phyloP scores from a whole-genome alignment of 139 green algal species.

The Ulvella scutata region DNA sequence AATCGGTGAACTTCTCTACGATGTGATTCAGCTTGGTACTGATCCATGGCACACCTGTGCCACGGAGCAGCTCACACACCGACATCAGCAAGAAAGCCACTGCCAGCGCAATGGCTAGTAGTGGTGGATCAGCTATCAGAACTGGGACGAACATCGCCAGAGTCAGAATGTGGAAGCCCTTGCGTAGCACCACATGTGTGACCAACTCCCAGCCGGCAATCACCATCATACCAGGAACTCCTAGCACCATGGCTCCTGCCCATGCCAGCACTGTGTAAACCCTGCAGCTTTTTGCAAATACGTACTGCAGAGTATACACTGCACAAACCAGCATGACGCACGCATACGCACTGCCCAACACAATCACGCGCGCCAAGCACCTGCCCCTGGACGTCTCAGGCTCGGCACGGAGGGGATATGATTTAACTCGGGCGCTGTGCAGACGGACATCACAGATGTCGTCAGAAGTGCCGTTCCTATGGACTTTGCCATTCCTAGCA shows the following conservation, averaged over 20 bases:
- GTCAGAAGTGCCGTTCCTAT: too few species aligned
- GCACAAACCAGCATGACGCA: neutral
- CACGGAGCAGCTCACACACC: slow-evolving; percentile 26
- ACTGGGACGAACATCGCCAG: slow-evolving; percentile 51
- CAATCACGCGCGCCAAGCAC: too few species aligned
- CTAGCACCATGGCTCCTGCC: neutral
- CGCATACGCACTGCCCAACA: too few species aligned
- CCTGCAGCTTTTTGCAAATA: neutral
- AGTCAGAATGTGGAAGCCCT: slow-evolving; percentile 66
- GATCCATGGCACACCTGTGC: neutral
- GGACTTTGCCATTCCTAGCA: too few species aligned
- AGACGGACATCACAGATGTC: too few species aligned
- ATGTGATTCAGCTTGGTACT: slow-evolving; percentile 23
- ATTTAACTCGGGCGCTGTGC: too few species aligned
- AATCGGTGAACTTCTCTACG: slow-evolving; percentile 54
- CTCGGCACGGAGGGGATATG: too few species aligned
- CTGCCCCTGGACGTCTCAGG: too few species aligned
- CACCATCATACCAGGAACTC: neutral
- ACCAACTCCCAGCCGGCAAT: neutral
- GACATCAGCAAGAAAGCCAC: slow-evolving; percentile 30
- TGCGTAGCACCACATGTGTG: slow-evolving; percentile 30
- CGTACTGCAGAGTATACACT: neutral
- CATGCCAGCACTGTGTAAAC: neutral
- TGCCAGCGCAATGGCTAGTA: slow-evolving; percentile 38
- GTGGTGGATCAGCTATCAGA: slow-evolving; percentile 36